A percentile compares a stretch with the other conserved stretches of the same genome.
Conservation (phyloP, 306 rosid genomes). For the barrel medic (Medicago truncatula) region DNA sequence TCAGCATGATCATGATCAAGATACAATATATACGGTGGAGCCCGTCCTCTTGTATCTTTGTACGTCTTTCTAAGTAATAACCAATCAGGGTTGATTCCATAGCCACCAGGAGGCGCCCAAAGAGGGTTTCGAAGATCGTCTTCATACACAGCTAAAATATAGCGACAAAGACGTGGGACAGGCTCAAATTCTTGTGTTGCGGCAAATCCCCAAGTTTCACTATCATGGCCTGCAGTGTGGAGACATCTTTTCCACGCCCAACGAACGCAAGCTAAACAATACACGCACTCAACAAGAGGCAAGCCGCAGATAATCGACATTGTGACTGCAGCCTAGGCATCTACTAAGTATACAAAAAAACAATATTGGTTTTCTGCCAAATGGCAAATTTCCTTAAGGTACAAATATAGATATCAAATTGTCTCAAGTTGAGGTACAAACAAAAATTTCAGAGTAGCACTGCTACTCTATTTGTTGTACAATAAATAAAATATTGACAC, state of each 20-base stretch:
- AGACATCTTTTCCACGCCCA: conserved; percentile 97
- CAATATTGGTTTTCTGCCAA: conserved; percentile 28
- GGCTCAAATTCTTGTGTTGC: conserved; percentile 83
- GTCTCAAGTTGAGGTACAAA: conserved; percentile 26
- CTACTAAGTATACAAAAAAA: conserved; percentile 20
- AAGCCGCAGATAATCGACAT: conserved; percentile 84
- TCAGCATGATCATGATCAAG: conserved; percentile 79
- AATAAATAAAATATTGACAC: conserved; percentile 17
- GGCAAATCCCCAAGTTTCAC: conserved; percentile 92
- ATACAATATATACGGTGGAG: conserved; percentile 83
- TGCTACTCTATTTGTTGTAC: conserved; percentile 22
- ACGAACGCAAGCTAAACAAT: conserved; percentile 87
- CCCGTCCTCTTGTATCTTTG: conserved; percentile 69
- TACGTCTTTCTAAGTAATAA: conserved; percentile 66
- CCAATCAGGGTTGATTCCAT: conserved; percentile 84
- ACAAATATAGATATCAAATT: conserved; percentile 12
- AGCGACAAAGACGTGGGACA: conserved; percentile 86
- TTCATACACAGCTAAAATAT: conserved; percentile 85
- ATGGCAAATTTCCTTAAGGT: conserved; percentile 24
- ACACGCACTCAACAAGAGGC: conserved; percentile 94
- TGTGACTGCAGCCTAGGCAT: conserved; percentile 43
- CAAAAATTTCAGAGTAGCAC: conserved; percentile 16
- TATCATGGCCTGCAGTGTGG: conserved; percentile 89
- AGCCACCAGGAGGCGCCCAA: conserved; percentile 90
- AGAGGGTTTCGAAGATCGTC: conserved; percentile 74